Conservation (phyloP, 1,284 basidiomycete species). For the Boletellus deceptivus region DNA sequence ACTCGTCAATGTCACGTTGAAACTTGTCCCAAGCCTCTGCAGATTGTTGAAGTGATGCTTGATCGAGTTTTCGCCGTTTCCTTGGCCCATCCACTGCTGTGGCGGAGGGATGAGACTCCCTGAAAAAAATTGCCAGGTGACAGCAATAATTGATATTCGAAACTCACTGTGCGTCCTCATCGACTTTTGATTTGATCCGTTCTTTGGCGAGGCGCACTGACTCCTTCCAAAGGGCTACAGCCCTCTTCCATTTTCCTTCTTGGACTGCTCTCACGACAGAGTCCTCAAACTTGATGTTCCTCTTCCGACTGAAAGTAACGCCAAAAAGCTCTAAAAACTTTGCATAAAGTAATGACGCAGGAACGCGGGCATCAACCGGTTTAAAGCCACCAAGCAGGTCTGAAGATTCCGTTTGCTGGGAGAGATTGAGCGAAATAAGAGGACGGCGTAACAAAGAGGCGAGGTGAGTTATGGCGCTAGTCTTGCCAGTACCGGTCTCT, state of each 20-base stretch:
- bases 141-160: neutral
- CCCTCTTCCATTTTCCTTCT: constrained; percentile 85
- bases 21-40: constrained; percentile 73
- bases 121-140: constrained; percentile 5
- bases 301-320: constrained; percentile 85
- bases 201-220: constrained; percentile 68
- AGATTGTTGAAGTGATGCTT: constrained; percentile 43
- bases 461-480: constrained; percentile 87
- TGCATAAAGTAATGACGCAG: constrained; percentile 74
- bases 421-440: constrained; percentile 89
- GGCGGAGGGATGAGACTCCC: constrained; percentile 19
- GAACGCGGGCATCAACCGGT: constrained; percentile 83
- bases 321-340: constrained; percentile 85
- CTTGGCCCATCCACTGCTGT: constrained; percentile 51
- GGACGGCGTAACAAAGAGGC: constrained; percentile 78
- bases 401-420: constrained; percentile 94
- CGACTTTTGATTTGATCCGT: constrained; percentile 48
- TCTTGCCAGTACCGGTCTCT: constrained; percentile 99
- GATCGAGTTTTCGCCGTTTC: constrained; percentile 74
- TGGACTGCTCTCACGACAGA: constrained; percentile 82
- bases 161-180: constrained; percentile 45
- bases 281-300: constrained; percentile 87
- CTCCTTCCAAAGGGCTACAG: constrained; percentile 84
- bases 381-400: constrained; percentile 96
- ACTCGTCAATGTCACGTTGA: constrained; percentile 70